phyloP scores from a whole-genome alignment of 495 filamentous ascomycete genomes.

The Penicillium roqueforti region DNA sequence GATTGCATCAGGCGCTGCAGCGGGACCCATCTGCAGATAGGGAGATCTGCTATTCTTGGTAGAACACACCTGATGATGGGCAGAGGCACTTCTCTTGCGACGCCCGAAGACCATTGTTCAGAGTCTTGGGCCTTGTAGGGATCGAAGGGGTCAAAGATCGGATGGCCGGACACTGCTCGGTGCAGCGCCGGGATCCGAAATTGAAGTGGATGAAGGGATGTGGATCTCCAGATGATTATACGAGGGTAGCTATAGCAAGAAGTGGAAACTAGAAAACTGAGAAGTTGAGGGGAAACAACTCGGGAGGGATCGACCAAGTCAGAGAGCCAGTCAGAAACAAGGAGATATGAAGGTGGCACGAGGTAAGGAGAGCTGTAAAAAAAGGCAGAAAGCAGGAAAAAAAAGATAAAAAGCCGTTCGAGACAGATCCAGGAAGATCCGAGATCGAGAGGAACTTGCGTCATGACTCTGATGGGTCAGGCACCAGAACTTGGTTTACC shows the following conservation, averaged over 20 bases:
- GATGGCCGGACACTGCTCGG: constrained; percentile 27
- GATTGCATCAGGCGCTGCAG: not conserved
- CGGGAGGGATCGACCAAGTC: constrained; percentile 1
- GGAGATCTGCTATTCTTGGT: not conserved
- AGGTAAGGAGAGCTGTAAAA: not conserved
- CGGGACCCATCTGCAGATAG: not conserved
- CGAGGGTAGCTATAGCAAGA: constrained; percentile 7
- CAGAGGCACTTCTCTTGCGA: constrained; percentile 44
- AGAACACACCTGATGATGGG: constrained; percentile 52
- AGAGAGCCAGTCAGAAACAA: constrained; percentile 1
- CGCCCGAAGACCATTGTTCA: constrained; percentile 49
- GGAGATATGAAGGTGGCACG: constrained; percentile 3
- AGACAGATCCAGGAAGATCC: constrained; percentile 2
- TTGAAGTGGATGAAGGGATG: constrained; percentile 14
- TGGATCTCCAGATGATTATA: constrained; percentile 6
- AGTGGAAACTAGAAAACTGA: not conserved
- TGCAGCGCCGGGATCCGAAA: constrained; percentile 28
- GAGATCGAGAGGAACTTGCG: constrained; percentile 23
- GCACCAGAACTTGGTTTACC: constrained; percentile 1
- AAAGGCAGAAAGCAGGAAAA: constrained; percentile 6
- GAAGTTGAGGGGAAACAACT: constrained; percentile 7
- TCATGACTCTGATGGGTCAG: constrained; percentile 31
- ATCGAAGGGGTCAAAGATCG: constrained; percentile 2
- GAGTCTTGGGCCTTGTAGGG: not conserved
- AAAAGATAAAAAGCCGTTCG: not conserved